phyloP scores from a whole-genome alignment of 306 rosid species.

The Cicer bijugum region DNA sequence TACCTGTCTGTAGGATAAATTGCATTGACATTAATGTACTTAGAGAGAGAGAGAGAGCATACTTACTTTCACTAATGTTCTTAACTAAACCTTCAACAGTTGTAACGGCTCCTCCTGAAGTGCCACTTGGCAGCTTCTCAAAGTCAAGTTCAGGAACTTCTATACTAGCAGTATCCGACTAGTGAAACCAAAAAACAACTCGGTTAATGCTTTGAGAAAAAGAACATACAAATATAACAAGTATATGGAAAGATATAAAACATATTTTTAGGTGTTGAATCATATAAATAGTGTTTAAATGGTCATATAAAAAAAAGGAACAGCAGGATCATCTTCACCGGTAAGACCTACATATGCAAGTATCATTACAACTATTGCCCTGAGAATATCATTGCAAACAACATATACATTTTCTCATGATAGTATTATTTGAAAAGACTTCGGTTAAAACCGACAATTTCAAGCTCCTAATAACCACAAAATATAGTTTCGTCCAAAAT shows the following conservation, averaged over 20 bases:
- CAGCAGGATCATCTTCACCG: neutral
- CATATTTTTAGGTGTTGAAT: neutral
- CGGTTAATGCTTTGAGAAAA: neutral
- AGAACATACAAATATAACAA: neutral
- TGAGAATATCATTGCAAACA: neutral
- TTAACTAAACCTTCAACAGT: constrained; percentile 83
- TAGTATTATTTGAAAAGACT: constrained; percentile 8
- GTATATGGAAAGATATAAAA: neutral
- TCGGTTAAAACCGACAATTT: constrained; percentile 3
- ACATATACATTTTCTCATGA: neutral
- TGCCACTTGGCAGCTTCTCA: constrained; percentile 62
- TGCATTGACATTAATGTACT: neutral
- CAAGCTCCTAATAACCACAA: constrained; percentile 27
- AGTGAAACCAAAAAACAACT: constrained; percentile 9
- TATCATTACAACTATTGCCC: neutral
- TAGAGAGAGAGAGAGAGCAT: neutral
- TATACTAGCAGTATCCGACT: constrained; percentile 58
- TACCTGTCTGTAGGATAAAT: neutral
- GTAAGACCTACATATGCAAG: too few relatives aligned
- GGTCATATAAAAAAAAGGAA: constrained; percentile 13
- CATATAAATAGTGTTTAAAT: neutral
- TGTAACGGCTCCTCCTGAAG: constrained; percentile 52
- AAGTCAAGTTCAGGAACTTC: constrained; percentile 66
- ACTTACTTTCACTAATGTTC: constrained; percentile 59
- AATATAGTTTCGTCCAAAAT: constrained; percentile 18